Evolutionary conservation across 805 yeast species (phyloP).

Genomic region (Saccharomycopsis selenospora): DNA sequence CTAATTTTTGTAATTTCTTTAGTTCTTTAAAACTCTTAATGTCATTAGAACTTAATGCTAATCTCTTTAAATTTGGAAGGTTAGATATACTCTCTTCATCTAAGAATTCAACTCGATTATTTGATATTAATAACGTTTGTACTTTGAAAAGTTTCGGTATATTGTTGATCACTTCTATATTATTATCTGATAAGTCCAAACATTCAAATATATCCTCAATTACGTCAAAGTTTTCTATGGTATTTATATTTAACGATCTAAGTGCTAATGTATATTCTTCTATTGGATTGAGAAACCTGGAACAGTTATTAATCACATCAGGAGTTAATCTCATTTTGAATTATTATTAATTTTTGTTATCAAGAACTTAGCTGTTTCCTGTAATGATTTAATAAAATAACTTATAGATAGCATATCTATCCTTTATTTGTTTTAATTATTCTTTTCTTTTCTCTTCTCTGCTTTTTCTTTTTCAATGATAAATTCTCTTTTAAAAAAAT

Average conservation of each 20-base stretch:
- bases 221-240: conserved; percentile 38
- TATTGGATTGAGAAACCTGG: conserved; percentile 39
- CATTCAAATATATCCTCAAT: conserved; percentile 40
- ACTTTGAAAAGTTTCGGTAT: conserved; percentile 39
- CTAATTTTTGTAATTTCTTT: conserved; percentile 29
- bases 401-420: background rate
- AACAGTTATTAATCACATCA: conserved; percentile 41
- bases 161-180: conserved; percentile 45
- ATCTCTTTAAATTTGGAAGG: conserved; percentile 42
- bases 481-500: too few relatives aligned
- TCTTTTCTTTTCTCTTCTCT: background rate
- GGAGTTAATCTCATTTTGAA: conserved; percentile 51
- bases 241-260: conserved; percentile 35
- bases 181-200: conserved; percentile 73
- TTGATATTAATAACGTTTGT: conserved; percentile 51
- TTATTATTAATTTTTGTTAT: too few relatives aligned
- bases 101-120: conserved; percentile 48
- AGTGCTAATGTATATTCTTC: conserved; percentile 36
- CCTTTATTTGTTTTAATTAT: background rate
- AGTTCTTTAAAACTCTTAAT: conserved; percentile 41
- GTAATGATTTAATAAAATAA: too few relatives aligned
- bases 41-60: conserved; percentile 47
- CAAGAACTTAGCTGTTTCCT: too few relatives aligned
- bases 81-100: conserved; percentile 30
- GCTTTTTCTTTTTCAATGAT: background rate